Evolutionary conservation across 345 rosid species (phyloP), one percentile per base, ranked within the genome.

Genomic region (Lepidium sativum): DNA sequence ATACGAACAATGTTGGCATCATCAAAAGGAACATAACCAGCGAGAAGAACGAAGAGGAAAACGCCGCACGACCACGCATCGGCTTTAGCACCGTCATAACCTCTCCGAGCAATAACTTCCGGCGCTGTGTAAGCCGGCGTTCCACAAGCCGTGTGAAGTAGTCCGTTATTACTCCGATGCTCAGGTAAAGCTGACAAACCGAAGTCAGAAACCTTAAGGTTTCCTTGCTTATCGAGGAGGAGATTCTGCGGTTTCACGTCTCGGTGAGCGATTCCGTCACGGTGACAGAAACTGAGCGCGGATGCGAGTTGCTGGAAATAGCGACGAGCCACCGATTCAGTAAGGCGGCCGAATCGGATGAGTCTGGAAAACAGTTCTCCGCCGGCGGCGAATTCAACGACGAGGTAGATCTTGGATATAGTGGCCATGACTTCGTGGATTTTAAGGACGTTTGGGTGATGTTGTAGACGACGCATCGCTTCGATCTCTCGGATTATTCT

Each of bases 61-160:
- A 92, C 94, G 4, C 98, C 98, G 20, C 98, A 92, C 6, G 98
- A 89, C 98, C 98, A 92, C 1, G 91, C 83, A 48, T 85, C 96
- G 1, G 95, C 91, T 54, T 78, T 84, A 6, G 81, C 70, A 1
- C 98, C 98, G 49, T 85, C 83, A 75, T 92, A 92, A 3, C 75
- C 69, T 9, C 72, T 73, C 38, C 78, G 78, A 14, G 62, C 58
- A 1, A 85, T 60, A 0, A 92, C 84, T 77, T 92, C 98, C 33
- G 98, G 98, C 1, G 98, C 88, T 2, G 86, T 68, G 63, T 79
- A 85, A 16, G 88, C 88, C 41, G 91, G 91, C 0, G 91, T 86
- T 9, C 98, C 98, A 63, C 98, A 89, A 11, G 85, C 82, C 2
- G 98, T 91, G 21, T 79, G 87, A 18, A 91, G 82, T 54, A 86